Base-by-base conservation (phyloP, 352 stramenopile species). In the Pythium graminicola region DNA sequence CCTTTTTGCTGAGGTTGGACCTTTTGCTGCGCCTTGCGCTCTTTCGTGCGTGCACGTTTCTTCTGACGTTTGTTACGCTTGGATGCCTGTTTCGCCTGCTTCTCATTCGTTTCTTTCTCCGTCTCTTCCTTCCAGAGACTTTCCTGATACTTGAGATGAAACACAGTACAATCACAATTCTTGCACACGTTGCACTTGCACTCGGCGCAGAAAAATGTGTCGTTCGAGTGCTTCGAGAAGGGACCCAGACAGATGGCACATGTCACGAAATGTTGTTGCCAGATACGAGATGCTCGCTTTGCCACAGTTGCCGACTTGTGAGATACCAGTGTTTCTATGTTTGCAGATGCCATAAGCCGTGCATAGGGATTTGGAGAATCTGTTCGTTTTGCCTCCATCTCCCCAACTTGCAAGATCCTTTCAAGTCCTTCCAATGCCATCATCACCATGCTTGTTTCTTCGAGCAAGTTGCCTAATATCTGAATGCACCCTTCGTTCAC, bases 171-270 rank as follows among this genome's bases (percentile, higher is more conserved):
- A 64, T 99, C 93, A 62, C 96, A 99, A 48, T 90, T 91, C 69
- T 81, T 91, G 66, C 96, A 99, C 9, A 99, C 96, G 52, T 98
- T 95, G 61, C 95, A 99, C 72, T 99, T 98, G 73, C 95, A 98
- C 74, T 99, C 96, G 29, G 84, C 78, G 63, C 96, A 99, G 67
- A 98, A 99, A 53, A 95, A 96, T 39, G 89, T 96, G 64, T 97
- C 84, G 43, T 91, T 85, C 41, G 90, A 93, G 68, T 97, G 86
- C 64, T 97, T 97, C 1, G 92, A 98, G 68, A 97, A 98, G 20
- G 89, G 94, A 11, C 85, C 73, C 22, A 97, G 77, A 70, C 96
- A 99, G 31, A 99, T 96, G 22, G 95, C 95, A 67, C 96, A 99
- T 31, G 88, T 97, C 23, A 98, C 91, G 79, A 98, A 99, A 61